A percentile compares a stretch with the other conserved stretches of the same genome.
Evolutionary conservation across 2,329 filamentous ascomycete species (phyloP).

Genomic region (Cercospora brassicicola): DNA sequence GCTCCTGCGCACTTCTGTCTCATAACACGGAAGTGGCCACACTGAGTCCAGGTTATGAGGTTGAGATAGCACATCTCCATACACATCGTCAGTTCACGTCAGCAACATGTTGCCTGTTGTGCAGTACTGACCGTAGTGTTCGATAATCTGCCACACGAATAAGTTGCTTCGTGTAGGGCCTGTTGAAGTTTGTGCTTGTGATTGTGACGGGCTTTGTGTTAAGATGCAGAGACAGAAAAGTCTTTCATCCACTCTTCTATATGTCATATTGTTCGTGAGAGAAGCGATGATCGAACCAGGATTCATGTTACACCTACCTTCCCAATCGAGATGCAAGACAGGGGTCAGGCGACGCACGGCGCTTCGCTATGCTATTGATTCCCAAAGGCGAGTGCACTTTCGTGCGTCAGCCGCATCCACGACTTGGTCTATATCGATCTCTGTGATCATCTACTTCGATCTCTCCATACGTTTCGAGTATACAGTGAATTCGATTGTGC

Average conservation of each 20-base stretch:
- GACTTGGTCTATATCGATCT: background rate
- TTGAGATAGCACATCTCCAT: slow-evolving; percentile 25
- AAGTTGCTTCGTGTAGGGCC: too few relatives aligned
- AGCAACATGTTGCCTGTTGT: background rate
- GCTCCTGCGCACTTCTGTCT: slow-evolving; percentile 21
- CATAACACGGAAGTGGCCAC: slow-evolving; percentile 22
- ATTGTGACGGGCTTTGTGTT: too few relatives aligned
- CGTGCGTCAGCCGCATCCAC: background rate
- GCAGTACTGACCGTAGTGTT: background rate
- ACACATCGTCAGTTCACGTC: background rate
- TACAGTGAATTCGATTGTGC: background rate
- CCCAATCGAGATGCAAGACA: background rate
- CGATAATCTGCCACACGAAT: background rate
- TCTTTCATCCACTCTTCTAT: background rate
- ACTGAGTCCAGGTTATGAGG: slow-evolving; percentile 23
- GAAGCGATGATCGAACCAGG: background rate
- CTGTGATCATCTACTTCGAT: background rate
- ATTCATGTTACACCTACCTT: background rate
- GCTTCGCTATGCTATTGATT: background rate
- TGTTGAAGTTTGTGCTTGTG: too few relatives aligned
- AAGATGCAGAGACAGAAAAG: too few relatives aligned
- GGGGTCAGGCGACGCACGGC: background rate
- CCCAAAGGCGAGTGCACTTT: background rate
- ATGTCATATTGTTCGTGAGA: background rate
- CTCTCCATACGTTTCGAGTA: background rate